Conservation (phyloP, 805 yeast genomes). For the Saccharomycopsis sp. region DNA sequence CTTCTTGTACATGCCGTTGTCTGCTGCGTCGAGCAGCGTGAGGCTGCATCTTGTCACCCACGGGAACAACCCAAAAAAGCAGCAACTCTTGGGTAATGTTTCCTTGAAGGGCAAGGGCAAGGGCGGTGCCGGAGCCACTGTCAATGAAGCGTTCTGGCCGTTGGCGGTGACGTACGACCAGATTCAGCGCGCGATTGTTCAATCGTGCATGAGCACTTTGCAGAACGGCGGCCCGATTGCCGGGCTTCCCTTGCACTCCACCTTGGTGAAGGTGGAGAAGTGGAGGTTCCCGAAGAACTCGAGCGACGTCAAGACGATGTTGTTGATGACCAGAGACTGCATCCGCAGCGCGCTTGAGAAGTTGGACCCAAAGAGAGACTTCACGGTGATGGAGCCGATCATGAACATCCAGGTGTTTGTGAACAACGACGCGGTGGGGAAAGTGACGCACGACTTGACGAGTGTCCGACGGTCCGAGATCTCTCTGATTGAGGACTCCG, state of each 20-base stretch:
- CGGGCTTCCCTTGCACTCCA: constrained; percentile 50
- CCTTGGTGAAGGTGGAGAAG: constrained; percentile 41
- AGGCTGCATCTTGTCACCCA: constrained; percentile 9
- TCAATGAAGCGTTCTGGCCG: constrained; percentile 39
- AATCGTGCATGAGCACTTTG: constrained; percentile 52
- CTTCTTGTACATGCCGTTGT: constrained; percentile 23
- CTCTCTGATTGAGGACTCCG: constrained; percentile 56
- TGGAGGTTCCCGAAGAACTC: constrained; percentile 49
- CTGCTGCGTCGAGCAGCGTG: constrained; percentile 18
- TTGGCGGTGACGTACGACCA: constrained; percentile 36
- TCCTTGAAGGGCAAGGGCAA: too few species aligned
- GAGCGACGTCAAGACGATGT: constrained; percentile 30
- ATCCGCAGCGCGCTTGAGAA: constrained; percentile 31
- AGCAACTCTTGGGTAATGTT: not conserved
- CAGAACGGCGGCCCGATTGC: constrained; percentile 61
- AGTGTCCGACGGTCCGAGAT: constrained; percentile 72
- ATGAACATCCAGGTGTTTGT: constrained; percentile 69
- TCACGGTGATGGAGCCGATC: constrained; percentile 73
- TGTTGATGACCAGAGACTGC: constrained; percentile 39
- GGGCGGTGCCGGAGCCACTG: too few species aligned
- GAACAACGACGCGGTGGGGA: constrained; percentile 66
- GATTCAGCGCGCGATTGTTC: constrained; percentile 43
- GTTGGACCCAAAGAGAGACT: constrained; percentile 24
- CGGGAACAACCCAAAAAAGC: constrained; percentile 3
- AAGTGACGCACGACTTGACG: constrained; percentile 75